Evolutionary conservation across 2,329 filamentous ascomycete genomes (phyloP).

Genomic region (Exophiala dermatitidis): DNA sequence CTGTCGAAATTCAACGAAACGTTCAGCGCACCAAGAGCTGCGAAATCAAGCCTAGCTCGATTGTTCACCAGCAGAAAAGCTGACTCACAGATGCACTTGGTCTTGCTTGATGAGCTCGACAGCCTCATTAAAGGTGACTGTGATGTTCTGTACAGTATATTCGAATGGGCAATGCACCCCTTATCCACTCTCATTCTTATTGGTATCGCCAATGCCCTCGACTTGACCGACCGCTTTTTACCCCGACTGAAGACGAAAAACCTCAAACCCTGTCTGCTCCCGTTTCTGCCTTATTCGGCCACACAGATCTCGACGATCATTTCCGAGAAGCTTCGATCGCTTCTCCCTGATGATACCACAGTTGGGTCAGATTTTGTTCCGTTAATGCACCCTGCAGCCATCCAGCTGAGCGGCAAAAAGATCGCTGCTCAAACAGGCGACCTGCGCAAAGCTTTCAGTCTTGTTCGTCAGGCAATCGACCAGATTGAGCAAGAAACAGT

Average conservation of each 20-base stretch:
- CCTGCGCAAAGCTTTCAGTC: slow-evolving; percentile 88
- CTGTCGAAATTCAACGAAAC: slow-evolving; percentile 70
- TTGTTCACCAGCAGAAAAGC: slow-evolving; percentile 60
- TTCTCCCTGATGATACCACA: slow-evolving; percentile 53
- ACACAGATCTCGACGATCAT: slow-evolving; percentile 82
- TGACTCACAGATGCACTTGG: slow-evolving; percentile 58
- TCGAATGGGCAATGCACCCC: slow-evolving; percentile 86
- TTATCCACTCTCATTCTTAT: slow-evolving; percentile 74
- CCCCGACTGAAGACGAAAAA: slow-evolving; percentile 89
- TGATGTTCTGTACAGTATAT: slow-evolving; percentile 85
- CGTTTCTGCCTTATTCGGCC: slow-evolving; percentile 88
- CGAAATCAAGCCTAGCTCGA: slow-evolving; percentile 59
- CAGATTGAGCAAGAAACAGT: slow-evolving; percentile 80
- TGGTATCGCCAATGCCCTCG: slow-evolving; percentile 91
- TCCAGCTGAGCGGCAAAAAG: slow-evolving; percentile 90
- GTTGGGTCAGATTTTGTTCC: slow-evolving; percentile 58
- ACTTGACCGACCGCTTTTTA: slow-evolving; percentile 89
- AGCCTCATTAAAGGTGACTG: slow-evolving; percentile 83
- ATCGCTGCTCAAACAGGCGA: slow-evolving; percentile 92
- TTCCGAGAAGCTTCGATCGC: slow-evolving; percentile 68
- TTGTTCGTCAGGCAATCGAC: slow-evolving; percentile 83
- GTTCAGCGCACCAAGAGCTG: slow-evolving; percentile 59
- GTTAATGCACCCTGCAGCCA: slow-evolving; percentile 87
- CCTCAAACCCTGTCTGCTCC: slow-evolving; percentile 78
- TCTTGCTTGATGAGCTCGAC: slow-evolving; percentile 92